phyloP scores from a whole-genome alignment of 2,329 filamentous ascomycete genomes.

The Sporothrix phasma region DNA sequence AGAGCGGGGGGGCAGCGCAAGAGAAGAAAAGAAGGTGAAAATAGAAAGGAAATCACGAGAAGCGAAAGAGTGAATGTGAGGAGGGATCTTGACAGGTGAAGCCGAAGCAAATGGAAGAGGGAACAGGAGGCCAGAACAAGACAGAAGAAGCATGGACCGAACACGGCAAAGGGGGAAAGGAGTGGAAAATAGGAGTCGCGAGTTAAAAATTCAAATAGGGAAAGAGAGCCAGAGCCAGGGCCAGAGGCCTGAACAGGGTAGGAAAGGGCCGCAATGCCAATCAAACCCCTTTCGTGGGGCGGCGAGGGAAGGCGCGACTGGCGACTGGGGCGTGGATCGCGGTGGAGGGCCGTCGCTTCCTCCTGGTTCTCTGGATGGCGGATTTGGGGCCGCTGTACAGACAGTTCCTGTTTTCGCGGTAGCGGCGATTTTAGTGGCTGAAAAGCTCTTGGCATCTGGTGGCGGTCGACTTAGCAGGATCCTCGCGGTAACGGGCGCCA shows the following conservation, averaged over 20 bases:
- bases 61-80: not conserved
- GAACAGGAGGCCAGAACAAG: not conserved
- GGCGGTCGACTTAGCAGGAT: not conserved
- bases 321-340: not conserved
- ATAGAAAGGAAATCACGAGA: not conserved
- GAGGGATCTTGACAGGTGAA: not conserved
- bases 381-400: not conserved
- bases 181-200: slow-evolving; percentile 8
- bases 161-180: not conserved
- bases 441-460: not conserved
- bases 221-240: not conserved
- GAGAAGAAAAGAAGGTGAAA: not conserved
- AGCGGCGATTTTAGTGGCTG: slow-evolving; percentile 10
- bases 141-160: slow-evolving; percentile 3
- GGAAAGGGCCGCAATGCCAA: not conserved
- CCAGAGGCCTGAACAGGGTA: not conserved
- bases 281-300: slow-evolving; percentile 14
- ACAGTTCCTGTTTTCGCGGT: not conserved
- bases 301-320: slow-evolving; percentile 9
- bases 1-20: not conserved
- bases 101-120: not conserved
- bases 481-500: no score
- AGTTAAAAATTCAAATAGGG: slow-evolving; percentile 9
- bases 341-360: slow-evolving; percentile 5
- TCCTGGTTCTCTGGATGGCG: not conserved